Base-by-base conservation (phyloP, 257 asterid genomes). In the Jacaranda copaia region DNA sequence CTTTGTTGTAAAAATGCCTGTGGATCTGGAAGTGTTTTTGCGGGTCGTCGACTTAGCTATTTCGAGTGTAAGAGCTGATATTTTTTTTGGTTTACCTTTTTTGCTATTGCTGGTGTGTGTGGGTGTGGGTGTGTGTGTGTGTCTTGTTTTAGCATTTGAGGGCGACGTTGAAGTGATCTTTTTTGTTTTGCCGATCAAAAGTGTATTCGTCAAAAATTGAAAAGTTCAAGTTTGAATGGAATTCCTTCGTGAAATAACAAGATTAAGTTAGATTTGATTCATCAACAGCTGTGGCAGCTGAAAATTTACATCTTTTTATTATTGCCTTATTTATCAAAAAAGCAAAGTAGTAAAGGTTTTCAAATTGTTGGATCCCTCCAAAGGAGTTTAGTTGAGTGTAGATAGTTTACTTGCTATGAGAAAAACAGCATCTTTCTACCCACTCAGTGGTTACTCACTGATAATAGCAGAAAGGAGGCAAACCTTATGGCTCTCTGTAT, bases 21-120 rank as follows among this genome's bases (percentile, higher is more conserved):
- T 74, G 90, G 89, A 93, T 91, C 92, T 84, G 87, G 76, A 79
- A 81, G 84, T 82, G 60, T 78, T 70, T 68, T 73, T 59, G 80
- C 62, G 69, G 86, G 83, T 80, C 52, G 80, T 59, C 46, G 80
- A 72, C 67, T 75, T 83, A 40, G 72, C 79, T 79, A 38, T 51
- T 83, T 68, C 83, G 85, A 87, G 73, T 70, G 93, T 88, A 85
- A 88, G 96, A 81, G 86, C 90, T 80, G 82, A 59, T 80, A 12
- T 16, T 43, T n/a, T 70, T 58, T 38, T 63, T 39, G 32, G 12
- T 61, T 20, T 81, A 11, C 36, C 16, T 42, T 10, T 57, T 42
- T 42, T 42, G 4, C 8, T 42, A 8, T 42, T 42, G 32, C 11
- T 57, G 35, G 4, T 57, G 62, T 5, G 4, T 16, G 13, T 5